phyloP scores from a whole-genome alignment of 1,284 basidiomycete species.

The Phellopilus nigrolimitatus region DNA sequence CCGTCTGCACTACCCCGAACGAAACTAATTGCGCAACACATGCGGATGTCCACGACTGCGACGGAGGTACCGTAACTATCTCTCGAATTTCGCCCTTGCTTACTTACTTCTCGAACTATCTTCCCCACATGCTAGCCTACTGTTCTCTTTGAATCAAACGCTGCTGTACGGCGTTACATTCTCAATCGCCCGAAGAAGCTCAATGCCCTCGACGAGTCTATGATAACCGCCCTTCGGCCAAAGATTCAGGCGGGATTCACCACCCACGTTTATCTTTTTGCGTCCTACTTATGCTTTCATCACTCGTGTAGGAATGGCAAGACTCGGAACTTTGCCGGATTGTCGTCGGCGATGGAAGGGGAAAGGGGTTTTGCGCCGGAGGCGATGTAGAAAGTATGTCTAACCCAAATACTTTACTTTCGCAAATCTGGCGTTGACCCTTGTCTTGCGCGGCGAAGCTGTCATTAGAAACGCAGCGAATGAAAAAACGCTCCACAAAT shows the following conservation, averaged over 20 bases:
- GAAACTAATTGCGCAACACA: conserved; percentile 58
- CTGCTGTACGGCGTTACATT: conserved; percentile 61
- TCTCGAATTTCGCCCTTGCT: neutral
- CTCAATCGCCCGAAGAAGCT: conserved; percentile 83
- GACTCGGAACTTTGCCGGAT: conserved; percentile 68
- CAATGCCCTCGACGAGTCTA: conserved; percentile 82
- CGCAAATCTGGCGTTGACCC: conserved; percentile 14
- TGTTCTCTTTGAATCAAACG: conserved; percentile 67
- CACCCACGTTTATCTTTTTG: conserved; percentile 17
- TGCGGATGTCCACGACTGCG: conserved; percentile 27
- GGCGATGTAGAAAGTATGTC: conserved; percentile 85
- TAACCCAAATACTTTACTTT: conserved; percentile 15
- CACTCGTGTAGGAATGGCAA: conserved; percentile 65
- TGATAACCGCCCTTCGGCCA: conserved; percentile 72
- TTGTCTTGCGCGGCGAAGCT: conserved; percentile 34
- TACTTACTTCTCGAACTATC: neutral
- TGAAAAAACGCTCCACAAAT: conserved; percentile 49
- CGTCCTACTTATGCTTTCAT: neutral
- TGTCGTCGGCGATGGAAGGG: conserved; percentile 74
- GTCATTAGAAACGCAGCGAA: conserved; percentile 49
- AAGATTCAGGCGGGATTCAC: conserved; percentile 62
- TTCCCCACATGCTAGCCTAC: conserved; percentile 36
- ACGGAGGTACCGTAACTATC: conserved; percentile 5
- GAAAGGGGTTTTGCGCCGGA: conserved; percentile 89
- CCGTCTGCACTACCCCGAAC: conserved; percentile 34